Evolutionary conservation across 768 basidiomycete genomes (phyloP), one percentile per base, ranked within the genome.

Genomic region (Mycena epipterygia): DNA sequence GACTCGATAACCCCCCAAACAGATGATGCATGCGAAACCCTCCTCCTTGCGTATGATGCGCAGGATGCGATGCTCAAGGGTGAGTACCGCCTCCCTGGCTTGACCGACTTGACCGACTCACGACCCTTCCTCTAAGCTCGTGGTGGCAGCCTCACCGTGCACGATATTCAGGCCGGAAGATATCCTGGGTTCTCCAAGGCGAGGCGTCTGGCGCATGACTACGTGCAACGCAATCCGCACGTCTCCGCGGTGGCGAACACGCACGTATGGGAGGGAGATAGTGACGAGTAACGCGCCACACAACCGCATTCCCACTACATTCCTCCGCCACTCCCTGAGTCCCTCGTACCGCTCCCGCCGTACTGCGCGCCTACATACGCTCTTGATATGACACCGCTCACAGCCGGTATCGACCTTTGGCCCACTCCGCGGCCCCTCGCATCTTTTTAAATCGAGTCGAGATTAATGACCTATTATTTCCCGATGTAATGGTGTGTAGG

Each of bases 201-300:
- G 29, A 64, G 55, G 41, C 52, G 62, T 1, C 51, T 64, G n/a
- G 49, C 23, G n/a, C n/a, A 0, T 11, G n/a, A 53, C 21, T 64
- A 53, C 30, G 29, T 30, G 39, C 62, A 21, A 7, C 39, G 35
- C 39, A 27, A 64, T n/a, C 62, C 62, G n/a, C 17, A 64, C 21
- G 39, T 64, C n/a, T 64, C 62, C n/a, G 51, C 62, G 21, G 62
- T 64, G 29, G 16, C 21, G 29, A n/a, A 51, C 33, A 2, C 27
- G 35, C 49, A 16, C n/a, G 48, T 52, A 21, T 51, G 61, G 61
- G 61, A 62, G 48, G 61, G 25, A 37, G 46, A 23, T 46, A n/a
- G 23, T n/a, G 44, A 23, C 13, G 44, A 46, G n/a, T 42, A 42
- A n/a, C n/a, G n/a, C n/a, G n/a, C n/a, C n/a, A n/a, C n/a, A n/a